phyloP scores from a whole-genome alignment of 139 green algal genomes.

The Chlamydomonas sphaeroides region DNA sequence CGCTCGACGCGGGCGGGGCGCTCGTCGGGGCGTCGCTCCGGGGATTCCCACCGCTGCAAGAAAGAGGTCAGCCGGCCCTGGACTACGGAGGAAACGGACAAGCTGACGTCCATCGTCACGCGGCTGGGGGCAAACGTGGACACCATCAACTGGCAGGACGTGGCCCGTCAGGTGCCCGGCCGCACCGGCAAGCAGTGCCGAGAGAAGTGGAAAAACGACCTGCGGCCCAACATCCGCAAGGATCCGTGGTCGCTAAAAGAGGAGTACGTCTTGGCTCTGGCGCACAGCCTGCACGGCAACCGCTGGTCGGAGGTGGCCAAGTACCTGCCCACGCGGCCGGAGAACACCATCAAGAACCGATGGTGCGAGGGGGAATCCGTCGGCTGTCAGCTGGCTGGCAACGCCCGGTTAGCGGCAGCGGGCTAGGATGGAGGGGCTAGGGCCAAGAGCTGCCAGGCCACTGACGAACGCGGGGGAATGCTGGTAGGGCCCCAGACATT shows the following conservation, averaged over 20 bases:
- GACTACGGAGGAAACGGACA: constrained; percentile 22
- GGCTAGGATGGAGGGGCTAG: too few relatives aligned
- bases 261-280: constrained; percentile 49
- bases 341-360: constrained; percentile 96
- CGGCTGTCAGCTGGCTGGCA: too few relatives aligned
- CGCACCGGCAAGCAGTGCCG: constrained; percentile 87
- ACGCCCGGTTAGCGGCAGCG: too few relatives aligned
- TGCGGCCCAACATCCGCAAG: constrained; percentile 71
- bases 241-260: constrained; percentile 46
- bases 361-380: too few relatives aligned
- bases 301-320: constrained; percentile 84
- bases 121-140: not conserved
- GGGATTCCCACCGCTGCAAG: not conserved
- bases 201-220: constrained; percentile 84
- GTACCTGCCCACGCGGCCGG: constrained; percentile 80
- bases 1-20: not conserved
- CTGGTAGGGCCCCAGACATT: too few relatives aligned
- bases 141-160: constrained; percentile 44
- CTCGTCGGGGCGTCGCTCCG: not conserved
- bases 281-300: constrained; percentile 79
- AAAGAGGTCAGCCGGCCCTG: constrained; percentile 35
- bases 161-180: constrained; percentile 44
- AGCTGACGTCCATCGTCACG: not conserved
- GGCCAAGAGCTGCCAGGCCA: too few relatives aligned
- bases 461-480: too few relatives aligned